Base-by-base conservation (phyloP, 768 basidiomycete species). In the Kwoniella shandongensis region DNA sequence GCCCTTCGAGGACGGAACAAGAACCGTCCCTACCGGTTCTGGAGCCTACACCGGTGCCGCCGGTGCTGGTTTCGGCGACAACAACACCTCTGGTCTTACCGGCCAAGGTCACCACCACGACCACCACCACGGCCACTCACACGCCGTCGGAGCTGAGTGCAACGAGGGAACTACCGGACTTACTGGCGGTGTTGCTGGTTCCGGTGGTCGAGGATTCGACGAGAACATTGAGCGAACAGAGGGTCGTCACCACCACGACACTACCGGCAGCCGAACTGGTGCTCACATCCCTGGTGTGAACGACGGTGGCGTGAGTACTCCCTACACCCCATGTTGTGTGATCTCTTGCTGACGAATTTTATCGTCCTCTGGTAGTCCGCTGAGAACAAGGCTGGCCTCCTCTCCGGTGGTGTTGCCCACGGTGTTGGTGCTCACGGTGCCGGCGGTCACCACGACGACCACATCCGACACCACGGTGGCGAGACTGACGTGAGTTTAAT, bases 1-100 rank as follows among this genome's bases (percentile, higher is more conserved):
- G 54, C 62, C 62, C 1, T 71, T 71, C 40, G 66, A 68, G 45
- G 60, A 67, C 26, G 44, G 47, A 10, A 53, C 42, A 22, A 55
- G 57, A 30, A 40, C 62, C 20, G 59, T 26, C 49, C 40, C 54
- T 51, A 17, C 39, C 44, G 51, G 58, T 20, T 17, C 50, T 20
- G 47, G 48, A 20, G 38, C 36, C 27, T 26, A 44, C 10, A 27
- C 30, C 26, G 49, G 36, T 35, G 11, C 30, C 20, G 27, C 49
- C 13, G 55, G 55, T 20, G 17, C 29, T 26, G 57, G 32, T n/a
- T n/a, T 23, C 40, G 40, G n/a, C n/a, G 40, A 17, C 40, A 17
- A 23, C 40, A 6, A 18, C 35, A 23, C 50, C 8, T 8, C 50
- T 20, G 47, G 47, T 11, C n/a, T 49, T 12, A 44, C 45, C 35